phyloP scores from a whole-genome alignment of 768 basidiomycete genomes.

The Boletus vermiculosoides region DNA sequence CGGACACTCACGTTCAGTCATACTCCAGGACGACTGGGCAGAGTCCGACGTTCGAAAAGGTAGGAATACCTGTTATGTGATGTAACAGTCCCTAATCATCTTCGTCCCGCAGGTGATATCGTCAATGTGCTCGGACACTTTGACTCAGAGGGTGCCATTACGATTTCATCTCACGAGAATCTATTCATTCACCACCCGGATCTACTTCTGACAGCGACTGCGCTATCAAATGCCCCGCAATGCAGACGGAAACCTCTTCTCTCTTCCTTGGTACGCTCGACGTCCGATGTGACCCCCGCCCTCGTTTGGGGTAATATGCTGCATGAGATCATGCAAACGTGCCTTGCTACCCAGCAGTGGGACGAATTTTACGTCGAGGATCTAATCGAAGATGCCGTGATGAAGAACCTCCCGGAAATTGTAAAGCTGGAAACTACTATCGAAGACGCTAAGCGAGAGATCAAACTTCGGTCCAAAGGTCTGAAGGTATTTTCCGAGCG shows the following conservation, averaged over 20 bases:
- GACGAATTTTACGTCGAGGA: slow-evolving; percentile 59
- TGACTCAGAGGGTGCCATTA: slow-evolving; percentile 43
- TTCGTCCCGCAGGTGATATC: slow-evolving; percentile 59
- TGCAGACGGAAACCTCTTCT: slow-evolving; percentile 89
- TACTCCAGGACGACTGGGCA: slow-evolving; percentile 79
- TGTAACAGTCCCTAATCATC: neutral
- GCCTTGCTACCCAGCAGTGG: slow-evolving; percentile 62
- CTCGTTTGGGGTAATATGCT: slow-evolving; percentile 91
- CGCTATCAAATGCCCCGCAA: slow-evolving; percentile 77
- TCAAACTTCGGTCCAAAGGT: slow-evolving; percentile 61
- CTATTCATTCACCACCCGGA: slow-evolving; percentile 90
- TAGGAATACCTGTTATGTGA: slow-evolving; percentile 29
- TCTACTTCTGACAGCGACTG: slow-evolving; percentile 85
- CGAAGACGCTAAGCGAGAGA: slow-evolving; percentile 64
- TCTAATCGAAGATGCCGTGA: slow-evolving; percentile 55
- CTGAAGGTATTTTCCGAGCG: slow-evolving; percentile 60
- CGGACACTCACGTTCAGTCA: slow-evolving; percentile 46
- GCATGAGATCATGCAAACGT: slow-evolving; percentile 87
- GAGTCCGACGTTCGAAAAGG: slow-evolving; percentile 59
- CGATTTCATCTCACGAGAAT: slow-evolving; percentile 61
- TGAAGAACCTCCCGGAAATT: slow-evolving; percentile 56
- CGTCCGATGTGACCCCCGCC: slow-evolving; percentile 59
- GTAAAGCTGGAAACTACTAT: slow-evolving; percentile 56
- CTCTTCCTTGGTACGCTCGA: slow-evolving; percentile 56
- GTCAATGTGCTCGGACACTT: slow-evolving; percentile 70